Evolutionary conservation across 129 eudicot species (phyloP), one percentile per base, ranked within the genome.

Genomic region (Tagetes patula): DNA sequence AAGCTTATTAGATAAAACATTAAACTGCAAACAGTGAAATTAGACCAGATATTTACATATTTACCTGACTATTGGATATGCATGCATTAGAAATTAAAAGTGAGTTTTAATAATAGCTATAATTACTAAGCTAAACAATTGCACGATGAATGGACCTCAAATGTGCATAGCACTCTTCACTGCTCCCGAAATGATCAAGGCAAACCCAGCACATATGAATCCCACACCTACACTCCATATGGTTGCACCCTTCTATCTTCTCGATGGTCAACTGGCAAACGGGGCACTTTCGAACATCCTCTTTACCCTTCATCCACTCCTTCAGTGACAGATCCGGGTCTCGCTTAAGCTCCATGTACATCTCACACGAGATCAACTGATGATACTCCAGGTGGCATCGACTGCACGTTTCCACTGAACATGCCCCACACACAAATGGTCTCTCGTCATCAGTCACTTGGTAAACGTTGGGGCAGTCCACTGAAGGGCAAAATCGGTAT

Each of bases 191-290:
- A 58, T 54, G 56, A 36, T 80, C 86, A 76, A 95, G 80, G 54
- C 99, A 95, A 6, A 79, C 95, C 99, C 99, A 95, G 59, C 99
- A 95, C 5, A 95, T 80, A 55, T 95, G 99, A 31, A 71, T 62
- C 71, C 97, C 96, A n/a, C 99, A 95, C 83, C 83, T 85, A 13
- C 99, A 95, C 83, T 85, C 96, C 1, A 95, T 75, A 66, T 95
- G 99, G 65, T 95, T 88, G 80, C 99, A 95, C 59, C 99, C 99
- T 0, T 91, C 97, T 4, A 83, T 73, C 84, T 95, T 95, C 91
- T 95, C 96, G 3, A 95, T 88, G 0, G 92, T 88, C 54, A 83
- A 86, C 39, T 84, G 81, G 30, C 99, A 95, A 8, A 71, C 63
- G 1, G 97, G 97, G 70, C 97, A 95, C 7, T 34, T 48, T 82